Evolutionary conservation across 164 flowering plant species (phyloP).

Genomic region (Warburgia ugandensis): DNA sequence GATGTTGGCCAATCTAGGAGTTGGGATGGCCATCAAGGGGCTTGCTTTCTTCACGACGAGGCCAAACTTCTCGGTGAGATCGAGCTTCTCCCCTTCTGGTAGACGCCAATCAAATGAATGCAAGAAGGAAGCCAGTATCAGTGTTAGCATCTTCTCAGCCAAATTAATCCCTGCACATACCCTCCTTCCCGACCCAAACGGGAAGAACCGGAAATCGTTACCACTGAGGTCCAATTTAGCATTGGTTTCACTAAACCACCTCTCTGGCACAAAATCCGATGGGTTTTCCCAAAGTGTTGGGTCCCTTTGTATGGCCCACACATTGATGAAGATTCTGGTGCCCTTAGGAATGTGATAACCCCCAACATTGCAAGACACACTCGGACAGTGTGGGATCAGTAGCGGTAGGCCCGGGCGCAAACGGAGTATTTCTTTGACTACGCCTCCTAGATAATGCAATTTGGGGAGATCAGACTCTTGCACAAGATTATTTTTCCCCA

Average conservation of each 20-base stretch:
- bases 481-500: constrained; percentile 26
- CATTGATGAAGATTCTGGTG: constrained; percentile 48
- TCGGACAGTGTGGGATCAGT: constrained; percentile 54
- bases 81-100: constrained; percentile 31
- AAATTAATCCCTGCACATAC: constrained; percentile 60
- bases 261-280: constrained; percentile 10
- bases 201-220: constrained; percentile 50
- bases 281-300: constrained; percentile 23
- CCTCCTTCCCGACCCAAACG: constrained; percentile 74
- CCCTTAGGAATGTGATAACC: constrained; percentile 54
- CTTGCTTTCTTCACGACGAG: constrained; percentile 44
- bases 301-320: constrained; percentile 68
- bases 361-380: constrained; percentile 32
- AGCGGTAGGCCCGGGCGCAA: constrained; percentile 43
- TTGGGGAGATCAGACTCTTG: constrained; percentile 38
- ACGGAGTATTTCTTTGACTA: constrained; percentile 38
- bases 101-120: constrained; percentile 64
- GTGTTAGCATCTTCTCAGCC: constrained; percentile 60
- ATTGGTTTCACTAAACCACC: constrained; percentile 30
- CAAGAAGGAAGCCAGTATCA: constrained; percentile 39
- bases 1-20: constrained; percentile 37
- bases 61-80: constrained; percentile 56
- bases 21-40: constrained; percentile 46
- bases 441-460: constrained; percentile 31
- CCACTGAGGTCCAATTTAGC: constrained; percentile 40